These are phyloP conservation scores for Sinapis alba DNA, from an alignment of 441 rosid species.

Conservation along the genomic window DNA sequence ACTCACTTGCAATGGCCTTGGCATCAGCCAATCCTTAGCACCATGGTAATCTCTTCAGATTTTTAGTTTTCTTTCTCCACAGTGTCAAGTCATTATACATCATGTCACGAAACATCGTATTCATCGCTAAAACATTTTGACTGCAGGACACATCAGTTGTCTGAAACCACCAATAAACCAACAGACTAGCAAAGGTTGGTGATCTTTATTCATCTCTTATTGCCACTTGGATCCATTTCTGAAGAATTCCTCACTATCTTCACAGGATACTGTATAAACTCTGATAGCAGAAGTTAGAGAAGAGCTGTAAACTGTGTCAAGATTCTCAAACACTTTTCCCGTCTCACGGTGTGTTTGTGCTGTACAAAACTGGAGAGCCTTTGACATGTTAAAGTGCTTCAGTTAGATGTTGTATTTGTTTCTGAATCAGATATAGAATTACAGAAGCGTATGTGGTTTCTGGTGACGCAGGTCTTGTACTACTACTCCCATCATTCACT, in stretches of 20 bases:
- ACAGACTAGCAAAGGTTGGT: constrained; percentile 49
- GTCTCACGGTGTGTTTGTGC: constrained; percentile 5
- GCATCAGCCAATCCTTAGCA: constrained; percentile 57
- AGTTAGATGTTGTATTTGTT: constrained; percentile 27
- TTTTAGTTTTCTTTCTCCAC: background rate
- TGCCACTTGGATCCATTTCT: constrained; percentile 8
- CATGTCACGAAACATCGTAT: constrained; percentile 4
- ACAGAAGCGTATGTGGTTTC: constrained; percentile 19
- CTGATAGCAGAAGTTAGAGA: constrained; percentile 30
- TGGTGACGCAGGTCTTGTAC: constrained; percentile 3
- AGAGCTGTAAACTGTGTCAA: constrained; percentile 22
- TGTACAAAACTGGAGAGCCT: constrained; percentile 30
- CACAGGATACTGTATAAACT: constrained; percentile 33
- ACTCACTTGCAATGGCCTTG: constrained; percentile 87
- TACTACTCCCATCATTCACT: constrained; percentile 10
- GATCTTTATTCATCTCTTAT: background rate
- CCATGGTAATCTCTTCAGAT: constrained; percentile 40
- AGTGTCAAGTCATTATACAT: background rate
- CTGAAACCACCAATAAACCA: constrained; percentile 46
- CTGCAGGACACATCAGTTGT: constrained; percentile 65
- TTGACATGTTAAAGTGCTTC: constrained; percentile 11
- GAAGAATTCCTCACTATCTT: background rate
- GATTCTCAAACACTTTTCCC: constrained; percentile 11
- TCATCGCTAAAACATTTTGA: constrained; percentile 12
- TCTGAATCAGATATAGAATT: constrained; percentile 14